Conservation (phyloP, 148 eudicot species). For the Rhododendron kiyosumense region DNA sequence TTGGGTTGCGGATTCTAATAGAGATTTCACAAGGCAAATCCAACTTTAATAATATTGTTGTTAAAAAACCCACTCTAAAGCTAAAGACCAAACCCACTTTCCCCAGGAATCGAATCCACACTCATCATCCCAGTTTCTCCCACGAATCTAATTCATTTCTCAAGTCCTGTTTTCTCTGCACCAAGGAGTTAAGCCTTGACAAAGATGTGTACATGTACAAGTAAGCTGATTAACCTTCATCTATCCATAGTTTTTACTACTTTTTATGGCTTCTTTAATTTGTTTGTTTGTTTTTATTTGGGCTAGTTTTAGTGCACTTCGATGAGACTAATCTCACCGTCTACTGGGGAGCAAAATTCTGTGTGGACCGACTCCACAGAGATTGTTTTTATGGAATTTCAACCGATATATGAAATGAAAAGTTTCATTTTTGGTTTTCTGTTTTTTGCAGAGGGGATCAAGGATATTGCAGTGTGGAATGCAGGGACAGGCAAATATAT, state of each 20-base stretch:
- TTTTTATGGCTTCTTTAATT: not conserved
- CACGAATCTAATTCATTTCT: slow-evolving; percentile 16
- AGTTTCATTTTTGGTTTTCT: not conserved
- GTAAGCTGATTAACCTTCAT: slow-evolving; percentile 16
- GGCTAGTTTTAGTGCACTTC: not conserved
- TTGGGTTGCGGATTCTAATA: slow-evolving; percentile 13
- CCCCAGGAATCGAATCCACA: not conserved
- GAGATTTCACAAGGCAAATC: not conserved
- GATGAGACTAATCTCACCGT: not conserved
- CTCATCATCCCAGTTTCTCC: not conserved
- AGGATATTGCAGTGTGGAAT: slow-evolving; percentile 58
- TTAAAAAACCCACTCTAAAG: slow-evolving; percentile 3
- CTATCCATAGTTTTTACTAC: too few species aligned
- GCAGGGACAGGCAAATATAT: slow-evolving; percentile 48
- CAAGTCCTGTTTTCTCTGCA: slow-evolving; percentile 43
- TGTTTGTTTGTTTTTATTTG: not conserved
- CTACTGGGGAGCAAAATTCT: not conserved
- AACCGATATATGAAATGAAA: not conserved
- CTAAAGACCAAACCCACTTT: slow-evolving; percentile 4
- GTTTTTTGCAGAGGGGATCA: slow-evolving; percentile 46
- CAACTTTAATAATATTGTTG: slow-evolving; percentile 3
- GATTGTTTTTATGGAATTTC: not conserved
- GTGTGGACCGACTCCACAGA: not conserved
- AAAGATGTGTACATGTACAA: slow-evolving; percentile 61
- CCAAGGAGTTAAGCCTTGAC: slow-evolving; percentile 28